Conservation (phyloP, 441 rosid genomes). For the Croton setiger region DNA sequence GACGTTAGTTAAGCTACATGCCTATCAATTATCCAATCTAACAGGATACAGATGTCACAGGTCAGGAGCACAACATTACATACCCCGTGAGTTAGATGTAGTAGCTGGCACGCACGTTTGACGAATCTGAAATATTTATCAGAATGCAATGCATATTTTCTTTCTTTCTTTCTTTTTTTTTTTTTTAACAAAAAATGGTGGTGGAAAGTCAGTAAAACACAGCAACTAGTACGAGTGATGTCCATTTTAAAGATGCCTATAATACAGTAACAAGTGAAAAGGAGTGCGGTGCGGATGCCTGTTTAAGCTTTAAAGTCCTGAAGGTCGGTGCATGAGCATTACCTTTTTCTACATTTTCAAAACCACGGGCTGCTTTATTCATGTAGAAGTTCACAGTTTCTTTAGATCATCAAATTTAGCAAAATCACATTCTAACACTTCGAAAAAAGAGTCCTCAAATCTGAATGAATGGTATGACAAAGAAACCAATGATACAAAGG, state of each 20-base stretch:
- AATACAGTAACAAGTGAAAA: background rate
- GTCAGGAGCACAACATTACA: too few species aligned
- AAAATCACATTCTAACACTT: background rate
- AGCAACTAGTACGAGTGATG: background rate
- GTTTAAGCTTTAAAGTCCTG: background rate
- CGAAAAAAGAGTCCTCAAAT: background rate
- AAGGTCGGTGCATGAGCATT: background rate
- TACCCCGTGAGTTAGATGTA: too few species aligned
- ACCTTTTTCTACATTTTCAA: background rate
- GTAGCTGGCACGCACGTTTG: too few species aligned
- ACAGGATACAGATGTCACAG: too few species aligned
- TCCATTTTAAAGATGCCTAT: background rate
- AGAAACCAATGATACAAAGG: background rate
- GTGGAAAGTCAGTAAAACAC: background rate
- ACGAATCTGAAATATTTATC: too few species aligned
- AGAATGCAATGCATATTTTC: too few species aligned
- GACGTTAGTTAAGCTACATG: too few species aligned
- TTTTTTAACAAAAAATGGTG: too few species aligned
- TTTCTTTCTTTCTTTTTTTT: background rate
- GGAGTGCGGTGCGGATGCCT: background rate
- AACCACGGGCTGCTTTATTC: constrained; percentile 2
- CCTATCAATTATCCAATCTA: too few species aligned
- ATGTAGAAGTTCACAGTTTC: background rate
- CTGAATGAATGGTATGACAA: background rate
- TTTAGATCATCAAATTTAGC: background rate